phyloP scores from a whole-genome alignment of 1,284 basidiomycete species.

The Rhodotorula sp. region DNA sequence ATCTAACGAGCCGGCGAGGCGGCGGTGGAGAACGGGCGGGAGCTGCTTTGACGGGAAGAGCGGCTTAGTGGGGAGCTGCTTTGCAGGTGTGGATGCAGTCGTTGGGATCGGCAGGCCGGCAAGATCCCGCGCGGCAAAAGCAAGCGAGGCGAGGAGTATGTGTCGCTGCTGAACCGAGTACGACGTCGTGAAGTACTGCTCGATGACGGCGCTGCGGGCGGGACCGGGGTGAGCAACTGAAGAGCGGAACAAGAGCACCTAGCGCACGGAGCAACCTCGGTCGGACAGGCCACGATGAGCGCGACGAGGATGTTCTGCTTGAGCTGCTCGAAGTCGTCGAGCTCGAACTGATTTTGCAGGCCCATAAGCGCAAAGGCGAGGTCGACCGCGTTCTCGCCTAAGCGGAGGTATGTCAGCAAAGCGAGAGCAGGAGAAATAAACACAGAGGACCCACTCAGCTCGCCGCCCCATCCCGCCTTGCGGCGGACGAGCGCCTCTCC shows the following conservation, averaged over 20 bases:
- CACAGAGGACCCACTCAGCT: conserved; percentile 64
- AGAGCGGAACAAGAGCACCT: too few relatives aligned
- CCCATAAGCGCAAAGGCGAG: conserved; percentile 71
- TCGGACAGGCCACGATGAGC: conserved; percentile 74
- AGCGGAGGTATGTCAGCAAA: conserved; percentile 12
- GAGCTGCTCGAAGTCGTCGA: conserved; percentile 75
- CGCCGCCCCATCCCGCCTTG: conserved; percentile 78
- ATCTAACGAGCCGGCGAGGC: background rate
- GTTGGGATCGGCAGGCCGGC: conserved; percentile 59
- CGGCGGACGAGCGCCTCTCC: conserved; percentile 79
- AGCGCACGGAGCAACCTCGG: conserved; percentile 74
- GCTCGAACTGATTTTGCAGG: conserved; percentile 79
- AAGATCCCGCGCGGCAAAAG: conserved; percentile 79
- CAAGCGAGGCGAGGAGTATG: conserved; percentile 80
- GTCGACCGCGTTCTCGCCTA: conserved; percentile 85
- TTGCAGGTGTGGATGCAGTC: background rate
- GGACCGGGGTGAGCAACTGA: background rate
- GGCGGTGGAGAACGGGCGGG: conserved; percentile 23
- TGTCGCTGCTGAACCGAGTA: conserved; percentile 84
- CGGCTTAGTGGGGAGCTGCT: too few relatives aligned
- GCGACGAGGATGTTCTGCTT: conserved; percentile 76
- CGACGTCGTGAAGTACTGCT: conserved; percentile 89
- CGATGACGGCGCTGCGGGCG: conserved; percentile 69
- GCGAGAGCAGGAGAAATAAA: background rate
- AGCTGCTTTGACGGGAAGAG: conserved; percentile 31